These are phyloP conservation scores for Drosera spatulata DNA, from an alignment of 179 eudicot genomes.

Conservation along the genomic window DNA sequence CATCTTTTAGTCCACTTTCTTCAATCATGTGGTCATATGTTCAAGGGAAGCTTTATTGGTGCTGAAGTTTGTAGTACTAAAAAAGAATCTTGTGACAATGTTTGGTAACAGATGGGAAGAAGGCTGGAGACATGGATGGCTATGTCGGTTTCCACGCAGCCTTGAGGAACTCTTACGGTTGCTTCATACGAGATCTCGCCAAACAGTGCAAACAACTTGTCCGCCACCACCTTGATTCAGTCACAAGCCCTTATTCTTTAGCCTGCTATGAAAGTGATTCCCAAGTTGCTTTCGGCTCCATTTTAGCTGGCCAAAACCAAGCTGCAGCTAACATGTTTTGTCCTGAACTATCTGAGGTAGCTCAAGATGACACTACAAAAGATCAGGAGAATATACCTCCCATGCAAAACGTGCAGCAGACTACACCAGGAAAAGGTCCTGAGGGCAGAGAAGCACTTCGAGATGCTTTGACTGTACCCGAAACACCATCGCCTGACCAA, in stretches of 20 bases:
- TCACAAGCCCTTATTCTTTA: conserved; percentile 88
- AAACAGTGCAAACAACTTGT: conserved; percentile 88
- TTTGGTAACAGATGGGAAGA: conserved; percentile 41
- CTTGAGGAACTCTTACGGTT: conserved; percentile 67
- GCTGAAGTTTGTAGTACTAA: too few relatives aligned
- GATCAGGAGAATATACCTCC: conserved; percentile 93
- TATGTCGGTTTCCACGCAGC: conserved; percentile 93
- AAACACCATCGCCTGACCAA: conserved; percentile 98
- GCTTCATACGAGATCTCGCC: conserved; percentile 65
- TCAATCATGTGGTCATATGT: neutral
- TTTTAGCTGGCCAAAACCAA: conserved; percentile 35
- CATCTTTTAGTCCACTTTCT: neutral
- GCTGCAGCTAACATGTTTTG: conserved; percentile 37
- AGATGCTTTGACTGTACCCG: conserved; percentile 87
- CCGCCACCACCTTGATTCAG: conserved; percentile 94
- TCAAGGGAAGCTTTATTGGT: too few relatives aligned
- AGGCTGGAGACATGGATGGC: conserved; percentile 82
- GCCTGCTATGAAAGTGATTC: conserved; percentile 65
- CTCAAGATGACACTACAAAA: conserved; percentile 22
- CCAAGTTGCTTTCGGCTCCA: conserved; percentile 29
- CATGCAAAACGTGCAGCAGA: conserved; percentile 47
- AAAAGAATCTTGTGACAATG: neutral
- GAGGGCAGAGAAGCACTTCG: conserved; percentile 58
- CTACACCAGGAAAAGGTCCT: conserved; percentile 71
- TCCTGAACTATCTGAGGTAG: conserved; percentile 59